Evolutionary conservation across 257 asterid species (phyloP).

Genomic region (Petunia secreta): DNA sequence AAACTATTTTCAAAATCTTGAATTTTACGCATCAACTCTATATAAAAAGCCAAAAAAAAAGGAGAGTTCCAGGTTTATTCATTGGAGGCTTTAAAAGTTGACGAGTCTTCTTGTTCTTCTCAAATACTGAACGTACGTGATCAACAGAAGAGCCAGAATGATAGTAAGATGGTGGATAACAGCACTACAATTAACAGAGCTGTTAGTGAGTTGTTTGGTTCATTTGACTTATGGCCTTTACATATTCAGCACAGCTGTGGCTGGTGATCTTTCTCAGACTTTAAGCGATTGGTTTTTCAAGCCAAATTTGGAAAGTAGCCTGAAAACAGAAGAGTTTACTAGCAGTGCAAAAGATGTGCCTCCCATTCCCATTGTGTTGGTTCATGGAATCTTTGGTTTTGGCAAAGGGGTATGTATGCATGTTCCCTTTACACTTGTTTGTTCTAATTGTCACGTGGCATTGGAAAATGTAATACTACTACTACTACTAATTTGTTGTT

Average conservation of each 20-base stretch:
- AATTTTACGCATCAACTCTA: neutral
- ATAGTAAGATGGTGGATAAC: conserved; percentile 77
- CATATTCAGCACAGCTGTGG: conserved; percentile 85
- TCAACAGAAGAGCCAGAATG: neutral
- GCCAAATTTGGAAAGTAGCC: conserved; percentile 51
- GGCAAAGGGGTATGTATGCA: conserved; percentile 87
- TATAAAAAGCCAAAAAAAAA: conserved; percentile 10
- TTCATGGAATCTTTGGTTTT: conserved; percentile 95
- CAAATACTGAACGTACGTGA: neutral
- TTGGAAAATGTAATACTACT: neutral
- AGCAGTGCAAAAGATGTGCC: conserved; percentile 62
- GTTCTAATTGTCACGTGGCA: neutral
- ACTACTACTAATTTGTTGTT: neutral
- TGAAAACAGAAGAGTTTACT: conserved; percentile 40
- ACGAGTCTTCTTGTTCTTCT: conserved; percentile 8
- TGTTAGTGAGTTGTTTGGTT: conserved; percentile 69
- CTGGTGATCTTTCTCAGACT: conserved; percentile 77
- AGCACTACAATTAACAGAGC: conserved; percentile 63
- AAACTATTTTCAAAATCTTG: conserved; percentile 29
- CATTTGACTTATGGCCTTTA: conserved; percentile 85
- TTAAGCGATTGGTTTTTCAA: conserved; percentile 60
- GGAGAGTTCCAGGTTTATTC: neutral
- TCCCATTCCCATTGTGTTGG: conserved; percentile 90
- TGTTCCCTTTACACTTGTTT: neutral
- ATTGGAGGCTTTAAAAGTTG: neutral